These are phyloP conservation scores for Colletotrichum simmondsii DNA, from an alignment of 2,329 filamentous ascomycete genomes.

Conservation along the genomic window DNA sequence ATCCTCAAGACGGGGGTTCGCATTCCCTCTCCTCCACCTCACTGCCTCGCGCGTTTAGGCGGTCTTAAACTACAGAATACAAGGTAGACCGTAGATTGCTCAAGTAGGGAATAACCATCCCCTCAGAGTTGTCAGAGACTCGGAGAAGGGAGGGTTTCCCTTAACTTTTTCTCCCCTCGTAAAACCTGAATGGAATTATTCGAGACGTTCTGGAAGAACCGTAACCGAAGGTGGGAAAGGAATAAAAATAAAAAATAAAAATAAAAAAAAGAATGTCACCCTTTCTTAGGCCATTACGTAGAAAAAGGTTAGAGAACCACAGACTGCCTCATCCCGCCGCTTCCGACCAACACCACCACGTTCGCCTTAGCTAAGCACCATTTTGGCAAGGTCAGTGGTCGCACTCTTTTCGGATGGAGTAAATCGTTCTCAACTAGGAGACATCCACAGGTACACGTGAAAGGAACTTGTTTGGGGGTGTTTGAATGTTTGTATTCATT, in stretches of 20 bases:
- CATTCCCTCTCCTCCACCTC: background rate
- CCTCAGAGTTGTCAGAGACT: constrained; percentile 12
- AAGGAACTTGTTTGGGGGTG: background rate
- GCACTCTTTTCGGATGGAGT: too few relatives aligned
- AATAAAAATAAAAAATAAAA: background rate
- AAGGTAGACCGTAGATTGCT: background rate
- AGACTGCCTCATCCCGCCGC: background rate
- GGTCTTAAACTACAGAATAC: background rate
- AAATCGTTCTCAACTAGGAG: too few relatives aligned
- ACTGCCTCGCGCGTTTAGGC: background rate
- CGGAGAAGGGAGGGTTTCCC: background rate
- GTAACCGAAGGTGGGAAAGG: background rate
- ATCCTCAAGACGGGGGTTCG: background rate
- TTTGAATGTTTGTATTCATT: background rate
- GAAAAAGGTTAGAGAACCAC: background rate
- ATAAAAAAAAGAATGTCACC: background rate
- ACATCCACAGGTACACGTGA: background rate
- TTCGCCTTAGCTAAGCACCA: too few relatives aligned
- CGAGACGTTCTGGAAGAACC: constrained; percentile 29
- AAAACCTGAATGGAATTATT: background rate
- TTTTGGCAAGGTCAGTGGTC: too few relatives aligned
- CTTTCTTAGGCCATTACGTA: background rate
- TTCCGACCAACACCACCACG: background rate
- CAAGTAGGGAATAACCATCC: constrained; percentile 17
- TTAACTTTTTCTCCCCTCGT: background rate